Evolutionary conservation across 2,329 filamentous ascomycete species (phyloP).

Genomic region (Hypoxylon sp.): DNA sequence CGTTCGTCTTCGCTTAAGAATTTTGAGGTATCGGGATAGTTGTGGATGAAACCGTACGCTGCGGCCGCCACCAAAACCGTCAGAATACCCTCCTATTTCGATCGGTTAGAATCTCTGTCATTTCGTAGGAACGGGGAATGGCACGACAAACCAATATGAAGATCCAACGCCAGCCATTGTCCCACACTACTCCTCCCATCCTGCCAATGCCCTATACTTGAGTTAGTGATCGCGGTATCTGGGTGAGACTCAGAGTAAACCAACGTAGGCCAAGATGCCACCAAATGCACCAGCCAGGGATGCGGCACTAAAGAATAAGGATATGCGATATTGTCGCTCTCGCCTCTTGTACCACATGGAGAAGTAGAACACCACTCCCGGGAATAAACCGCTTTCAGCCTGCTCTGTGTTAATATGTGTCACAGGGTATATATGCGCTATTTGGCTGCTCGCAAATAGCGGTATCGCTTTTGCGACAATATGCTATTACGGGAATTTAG

Average conservation of each 20-base stretch:
- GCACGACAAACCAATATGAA: constrained; percentile 67
- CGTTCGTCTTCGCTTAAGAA: constrained; percentile 71
- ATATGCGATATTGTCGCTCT: constrained; percentile 69
- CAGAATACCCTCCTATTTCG: constrained; percentile 65
- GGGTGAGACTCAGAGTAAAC: constrained; percentile 30
- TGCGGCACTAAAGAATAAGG: constrained; percentile 70
- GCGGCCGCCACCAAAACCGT: constrained; percentile 66
- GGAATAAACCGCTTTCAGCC: constrained; percentile 67
- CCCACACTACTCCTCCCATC: constrained; percentile 67
- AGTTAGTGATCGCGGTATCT: background rate
- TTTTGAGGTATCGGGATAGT: constrained; percentile 72
- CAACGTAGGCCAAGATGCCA: constrained; percentile 68
- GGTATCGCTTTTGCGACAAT: no score
- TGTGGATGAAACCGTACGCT: constrained; percentile 74
- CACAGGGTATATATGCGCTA: no score
- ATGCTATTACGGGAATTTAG: background rate
- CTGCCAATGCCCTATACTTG: constrained; percentile 66
- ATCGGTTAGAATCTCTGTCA: constrained; percentile 61
- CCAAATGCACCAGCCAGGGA: constrained; percentile 70
- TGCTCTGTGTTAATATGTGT: constrained; percentile 29
- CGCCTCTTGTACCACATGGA: constrained; percentile 70
- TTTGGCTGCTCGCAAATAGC: no score
- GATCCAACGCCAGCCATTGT: constrained; percentile 71
- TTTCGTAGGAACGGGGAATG: constrained; percentile 26
- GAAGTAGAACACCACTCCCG: constrained; percentile 57